These are phyloP conservation scores for Sonneratia caseolaris DNA, from an alignment of 345 rosid genomes.

Conservation along the genomic window DNA sequence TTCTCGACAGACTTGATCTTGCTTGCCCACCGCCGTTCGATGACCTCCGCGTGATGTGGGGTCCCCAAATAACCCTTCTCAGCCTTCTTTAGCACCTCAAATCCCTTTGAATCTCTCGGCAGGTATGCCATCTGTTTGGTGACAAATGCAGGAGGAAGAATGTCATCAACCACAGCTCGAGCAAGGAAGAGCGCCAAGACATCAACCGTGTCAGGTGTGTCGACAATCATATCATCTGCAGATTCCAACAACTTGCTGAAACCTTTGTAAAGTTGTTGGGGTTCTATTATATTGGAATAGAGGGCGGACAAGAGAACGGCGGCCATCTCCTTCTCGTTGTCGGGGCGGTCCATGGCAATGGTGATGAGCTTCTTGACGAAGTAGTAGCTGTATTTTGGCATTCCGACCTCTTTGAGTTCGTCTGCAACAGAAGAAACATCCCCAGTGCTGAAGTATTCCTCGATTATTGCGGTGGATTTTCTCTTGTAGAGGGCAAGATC, in stretches of 20 bases:
- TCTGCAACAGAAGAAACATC: conserved; percentile 51
- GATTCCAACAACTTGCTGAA: conserved; percentile 56
- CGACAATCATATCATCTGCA: conserved; percentile 77
- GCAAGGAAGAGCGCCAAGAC: conserved; percentile 67
- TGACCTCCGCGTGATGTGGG: conserved; percentile 66
- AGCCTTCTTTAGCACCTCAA: conserved; percentile 50
- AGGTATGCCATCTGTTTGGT: conserved; percentile 40
- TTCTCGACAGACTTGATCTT: conserved; percentile 74
- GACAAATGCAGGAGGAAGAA: conserved; percentile 71
- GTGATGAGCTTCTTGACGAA: conserved; percentile 72
- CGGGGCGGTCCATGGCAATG: conserved; percentile 78
- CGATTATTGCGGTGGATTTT: conserved; percentile 48
- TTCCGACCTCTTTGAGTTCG: conserved; percentile 61
- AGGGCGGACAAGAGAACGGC: conserved; percentile 59
- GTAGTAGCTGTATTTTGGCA: conserved; percentile 53
- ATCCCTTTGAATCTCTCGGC: conserved; percentile 44
- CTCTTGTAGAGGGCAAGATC: conserved; percentile 49
- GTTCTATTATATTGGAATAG: conserved; percentile 53
- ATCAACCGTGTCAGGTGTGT: conserved; percentile 71
- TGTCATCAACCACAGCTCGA: conserved; percentile 82
- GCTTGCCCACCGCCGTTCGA: conserved; percentile 75
- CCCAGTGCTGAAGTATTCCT: conserved; percentile 67
- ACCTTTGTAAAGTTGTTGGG: conserved; percentile 63
- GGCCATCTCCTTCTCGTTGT: conserved; percentile 88
- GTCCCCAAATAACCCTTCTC: conserved; percentile 69